Conservation (phyloP, 441 rosid genomes). For the Gossypium schwendimanii region DNA sequence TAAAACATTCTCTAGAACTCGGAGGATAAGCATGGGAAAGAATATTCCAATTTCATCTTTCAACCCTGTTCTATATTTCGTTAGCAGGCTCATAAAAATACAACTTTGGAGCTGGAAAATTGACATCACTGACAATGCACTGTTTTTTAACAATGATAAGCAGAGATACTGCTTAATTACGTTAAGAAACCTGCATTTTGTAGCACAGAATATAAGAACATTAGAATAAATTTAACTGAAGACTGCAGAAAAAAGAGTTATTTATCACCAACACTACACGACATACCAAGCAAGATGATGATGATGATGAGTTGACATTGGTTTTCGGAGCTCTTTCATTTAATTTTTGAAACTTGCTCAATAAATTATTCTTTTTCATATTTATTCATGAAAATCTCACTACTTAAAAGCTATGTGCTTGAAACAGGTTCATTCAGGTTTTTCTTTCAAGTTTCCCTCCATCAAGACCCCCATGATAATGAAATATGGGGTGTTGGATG, state of each 20-base stretch:
- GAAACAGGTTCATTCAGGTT: background rate
- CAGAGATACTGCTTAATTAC: slow-evolving; percentile 86
- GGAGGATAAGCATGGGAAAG: slow-evolving; percentile 93
- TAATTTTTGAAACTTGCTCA: background rate
- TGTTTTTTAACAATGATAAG: slow-evolving; percentile 86
- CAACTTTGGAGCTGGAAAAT: slow-evolving; percentile 94
- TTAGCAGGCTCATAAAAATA: slow-evolving; percentile 66
- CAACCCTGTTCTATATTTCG: slow-evolving; percentile 75
- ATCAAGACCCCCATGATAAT: background rate
- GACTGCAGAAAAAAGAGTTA: background rate
- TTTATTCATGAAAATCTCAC: background rate
- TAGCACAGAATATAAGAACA: slow-evolving; percentile 14
- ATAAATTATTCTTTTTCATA: background rate
- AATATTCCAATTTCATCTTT: slow-evolving; percentile 93
- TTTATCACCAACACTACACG: background rate
- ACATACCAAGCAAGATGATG: background rate
- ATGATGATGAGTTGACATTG: background rate
- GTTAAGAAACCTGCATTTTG: slow-evolving; percentile 70
- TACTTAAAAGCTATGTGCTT: background rate
- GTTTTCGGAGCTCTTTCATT: background rate
- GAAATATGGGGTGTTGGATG: background rate
- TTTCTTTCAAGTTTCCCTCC: background rate
- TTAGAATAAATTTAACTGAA: background rate
- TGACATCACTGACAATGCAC: slow-evolving; percentile 91
- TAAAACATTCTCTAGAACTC: slow-evolving; percentile 94